Base-by-base conservation (phyloP, 2,329 filamentous ascomycete species). In the Sporothrix sp. region DNA sequence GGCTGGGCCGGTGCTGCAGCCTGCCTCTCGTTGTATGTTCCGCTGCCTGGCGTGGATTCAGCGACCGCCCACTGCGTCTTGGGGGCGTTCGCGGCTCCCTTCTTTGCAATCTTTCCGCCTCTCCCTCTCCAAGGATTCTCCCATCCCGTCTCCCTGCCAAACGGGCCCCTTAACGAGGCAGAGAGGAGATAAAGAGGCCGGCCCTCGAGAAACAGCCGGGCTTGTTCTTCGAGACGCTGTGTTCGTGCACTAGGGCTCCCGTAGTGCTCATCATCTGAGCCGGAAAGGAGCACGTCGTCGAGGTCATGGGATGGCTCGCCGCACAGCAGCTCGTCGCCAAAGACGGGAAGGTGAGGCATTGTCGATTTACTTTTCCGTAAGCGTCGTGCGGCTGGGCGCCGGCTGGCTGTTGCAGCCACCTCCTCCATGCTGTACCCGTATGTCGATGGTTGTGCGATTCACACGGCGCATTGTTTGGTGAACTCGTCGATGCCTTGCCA, bases 121-220 rank as follows among this genome's bases (percentile, higher is more conserved):
- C 52, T 61, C 68, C 69, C 67, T 37, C 63, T 59, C 76, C 76
- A 79, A 13, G 76, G 76, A 54, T 78, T 77, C 28, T 61, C 58
- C 75, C 75, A 79, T 20, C 72, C 72, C 2, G 63, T 68, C 36
- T 65, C 59, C 50, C 58, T 62, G 39, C 73, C 70, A 56, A 86
- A 84, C 0, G 83, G 84, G 0, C 83, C 84, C 53, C 67, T 72
- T 3, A 87, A 67, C 6, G 67, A 64, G 7, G 83, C 76, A 11
- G 84, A 83, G 3, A 81, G 62, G 3, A 89, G 69, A n/a, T n/a
- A n/a, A 21, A 75, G 59, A 0, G 82, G 73, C 2, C 71, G 66
- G 0, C 83, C 84, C 7, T 70, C 65, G 33, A 85, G 65, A 57
- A 76, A 86, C 30, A 72, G 70, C 28, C 71, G 65, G 1, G 78